Percentiles rank a stretch among this genome's conserved stretches.
Conservation (phyloP, 495 filamentous ascomycete species). For the Tuber borchii region DNA sequence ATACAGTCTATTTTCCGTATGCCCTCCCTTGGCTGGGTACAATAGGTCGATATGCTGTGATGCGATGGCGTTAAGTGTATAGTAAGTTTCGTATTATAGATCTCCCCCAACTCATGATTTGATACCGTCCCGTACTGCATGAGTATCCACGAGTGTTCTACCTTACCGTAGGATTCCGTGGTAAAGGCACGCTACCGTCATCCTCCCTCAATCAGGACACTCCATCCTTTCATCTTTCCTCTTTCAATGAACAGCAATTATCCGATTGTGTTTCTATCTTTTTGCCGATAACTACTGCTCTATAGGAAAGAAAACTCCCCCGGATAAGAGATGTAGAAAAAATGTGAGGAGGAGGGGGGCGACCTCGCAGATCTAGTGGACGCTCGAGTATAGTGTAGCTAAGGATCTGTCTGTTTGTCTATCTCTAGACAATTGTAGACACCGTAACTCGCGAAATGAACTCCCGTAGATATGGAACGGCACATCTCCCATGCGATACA, state of each 20-base stretch:
- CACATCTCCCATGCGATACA: conserved; percentile 3
- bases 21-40: no score
- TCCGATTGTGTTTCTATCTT: not conserved
- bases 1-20: no score
- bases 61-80: not conserved
- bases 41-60: not conserved
- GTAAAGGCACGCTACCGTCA: not conserved
- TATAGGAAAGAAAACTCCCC: not conserved
- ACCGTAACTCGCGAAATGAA: not conserved
- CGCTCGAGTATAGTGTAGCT: not conserved
- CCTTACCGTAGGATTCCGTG: not conserved
- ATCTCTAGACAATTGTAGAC: not conserved
- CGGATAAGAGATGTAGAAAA: not conserved
- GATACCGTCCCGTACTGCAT: not conserved
- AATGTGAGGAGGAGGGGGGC: not conserved
- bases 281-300: not conserved
- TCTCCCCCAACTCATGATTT: not conserved
- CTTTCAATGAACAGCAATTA: not conserved
- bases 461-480: not conserved
- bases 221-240: not conserved
- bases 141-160: not conserved
- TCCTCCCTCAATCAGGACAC: not conserved
- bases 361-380: not conserved
- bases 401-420: not conserved
- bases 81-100: not conserved